Base-by-base conservation (phyloP, 2,329 filamentous ascomycete genomes). In the Cercospora nicotianae region DNA sequence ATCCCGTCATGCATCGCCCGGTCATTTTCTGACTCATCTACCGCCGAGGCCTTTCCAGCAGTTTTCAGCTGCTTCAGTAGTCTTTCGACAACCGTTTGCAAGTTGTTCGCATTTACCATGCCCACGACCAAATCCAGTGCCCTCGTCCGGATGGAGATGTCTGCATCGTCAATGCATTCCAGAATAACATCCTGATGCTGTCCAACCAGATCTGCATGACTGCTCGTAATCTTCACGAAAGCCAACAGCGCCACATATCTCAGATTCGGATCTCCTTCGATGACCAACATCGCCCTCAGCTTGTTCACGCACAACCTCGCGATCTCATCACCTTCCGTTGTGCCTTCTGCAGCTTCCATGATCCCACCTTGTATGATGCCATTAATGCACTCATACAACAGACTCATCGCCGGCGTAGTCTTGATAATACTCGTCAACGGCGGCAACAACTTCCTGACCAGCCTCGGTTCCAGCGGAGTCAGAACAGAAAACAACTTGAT, bases 291-390 rank as follows among this genome's bases (percentile, higher is more conserved):
- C 72, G 93, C 93, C 72, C 95, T 87, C 26, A 99, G 85, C 80
- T 98, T 99, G 69, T 88, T 92, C 28, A 98, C 94, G 78, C 95
- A 99, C 5, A 99, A 84, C 30, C 89, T 89, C 6, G 95, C 95
- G 76, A 99, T 93, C 79, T 97, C 94, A 73, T 98, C 94, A 45
- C 91, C 91, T 64, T 94, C 94, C 36, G 89, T 86, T 20, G 89
- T 88, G 63, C 92, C 91, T 71, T 94, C 92, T 30, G 90, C 89
- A 55, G 90, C 92, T 33, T 93, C 92, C 60, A 99, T 83, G 66
- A 99, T 97, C 0, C 95, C 95, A 30, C 95, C 95, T 78, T 97
- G 94, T 67, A 99, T 97, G 70, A 99, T 96, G 26, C 95, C 95
- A 78, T 96, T 97, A 80, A 99, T 97, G 77, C 95, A 99, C 80